These are phyloP conservation scores for Yarrowia porcina DNA, from an alignment of 805 yeast species.

Conservation along the genomic window DNA sequence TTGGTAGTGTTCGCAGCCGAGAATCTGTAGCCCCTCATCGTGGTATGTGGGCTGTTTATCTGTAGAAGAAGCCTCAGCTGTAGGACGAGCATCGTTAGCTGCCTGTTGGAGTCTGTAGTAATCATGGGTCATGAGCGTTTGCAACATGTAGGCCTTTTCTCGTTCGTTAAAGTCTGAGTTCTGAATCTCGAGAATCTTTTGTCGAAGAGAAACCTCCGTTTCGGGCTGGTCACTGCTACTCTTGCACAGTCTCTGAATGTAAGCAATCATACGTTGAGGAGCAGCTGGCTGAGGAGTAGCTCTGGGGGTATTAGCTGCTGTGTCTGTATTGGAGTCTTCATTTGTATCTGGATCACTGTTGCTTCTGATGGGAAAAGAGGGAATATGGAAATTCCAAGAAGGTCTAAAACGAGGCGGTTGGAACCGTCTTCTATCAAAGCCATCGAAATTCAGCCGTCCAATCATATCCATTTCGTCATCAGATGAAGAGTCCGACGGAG, in stretches of 20 bases:
- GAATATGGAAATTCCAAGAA: constrained; percentile 27
- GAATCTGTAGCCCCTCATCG: constrained; percentile 39
- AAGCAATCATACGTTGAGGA: constrained; percentile 13
- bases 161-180: constrained; percentile 35
- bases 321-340: constrained; percentile 10
- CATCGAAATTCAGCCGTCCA: constrained; percentile 29
- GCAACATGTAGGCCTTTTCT: constrained; percentile 39
- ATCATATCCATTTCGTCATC: constrained; percentile 39
- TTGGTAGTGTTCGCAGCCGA: constrained; percentile 83
- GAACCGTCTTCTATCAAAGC: constrained; percentile 12
- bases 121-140: constrained; percentile 39
- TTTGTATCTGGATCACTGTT: neutral
- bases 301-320: neutral
- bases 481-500: constrained; percentile 5
- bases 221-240: constrained; percentile 5
- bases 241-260: neutral
- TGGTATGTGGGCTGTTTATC: constrained; percentile 53
- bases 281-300: neutral
- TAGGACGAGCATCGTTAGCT: neutral
- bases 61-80: neutral
- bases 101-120: constrained; percentile 31
- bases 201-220: constrained; percentile 32
- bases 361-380: neutral
- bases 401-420: constrained; percentile 28
- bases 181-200: constrained; percentile 36